These are phyloP conservation scores for Gymnopus androsaceus DNA, from an alignment of 1,284 basidiomycete genomes.

Conservation along the genomic window DNA sequence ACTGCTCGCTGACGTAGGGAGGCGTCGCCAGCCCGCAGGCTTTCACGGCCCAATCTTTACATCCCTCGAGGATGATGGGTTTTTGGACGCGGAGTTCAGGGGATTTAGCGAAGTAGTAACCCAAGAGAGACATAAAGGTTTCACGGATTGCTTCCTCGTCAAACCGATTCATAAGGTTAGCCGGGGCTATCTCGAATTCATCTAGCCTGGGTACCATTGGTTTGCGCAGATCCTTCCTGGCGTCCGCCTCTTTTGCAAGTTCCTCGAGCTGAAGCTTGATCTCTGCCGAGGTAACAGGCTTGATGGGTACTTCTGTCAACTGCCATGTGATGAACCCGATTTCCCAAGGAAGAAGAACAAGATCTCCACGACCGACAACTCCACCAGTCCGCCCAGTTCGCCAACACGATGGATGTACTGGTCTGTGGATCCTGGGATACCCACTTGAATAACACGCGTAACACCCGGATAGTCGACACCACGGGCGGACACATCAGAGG, in stretches of 20 bases:
- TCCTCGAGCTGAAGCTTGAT: slow-evolving; percentile 51
- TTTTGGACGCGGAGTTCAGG: slow-evolving; percentile 52
- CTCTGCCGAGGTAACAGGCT: slow-evolving; percentile 55
- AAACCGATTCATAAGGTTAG: slow-evolving; percentile 40
- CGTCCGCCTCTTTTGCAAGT: slow-evolving; percentile 55
- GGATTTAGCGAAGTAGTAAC: slow-evolving; percentile 70
- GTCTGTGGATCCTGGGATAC: slow-evolving; percentile 71
- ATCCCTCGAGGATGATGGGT: slow-evolving; percentile 56
- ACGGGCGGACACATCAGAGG: slow-evolving; percentile 89
- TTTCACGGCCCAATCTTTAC: slow-evolving; percentile 67
- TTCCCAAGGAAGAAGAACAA: slow-evolving; percentile 88
- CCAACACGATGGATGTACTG: slow-evolving; percentile 94
- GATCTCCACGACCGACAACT: slow-evolving; percentile 78
- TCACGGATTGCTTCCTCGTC: slow-evolving; percentile 62
- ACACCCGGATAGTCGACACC: slow-evolving; percentile 91
- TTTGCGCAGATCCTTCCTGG: not conserved
- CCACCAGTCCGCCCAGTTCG: slow-evolving; percentile 81
- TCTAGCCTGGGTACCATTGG: slow-evolving; percentile 26
- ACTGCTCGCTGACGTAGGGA: slow-evolving; percentile 49
- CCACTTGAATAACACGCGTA: slow-evolving; percentile 92
- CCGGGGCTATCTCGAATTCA: slow-evolving; percentile 34
- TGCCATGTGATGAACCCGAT: slow-evolving; percentile 67
- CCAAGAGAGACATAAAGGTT: slow-evolving; percentile 72
- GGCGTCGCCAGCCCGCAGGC: slow-evolving; percentile 51
- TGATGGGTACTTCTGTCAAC: slow-evolving; percentile 73